These are phyloP conservation scores for Colletotrichum tofieldiae DNA, from an alignment of 2,329 filamentous ascomycete genomes.

Conservation along the genomic window DNA sequence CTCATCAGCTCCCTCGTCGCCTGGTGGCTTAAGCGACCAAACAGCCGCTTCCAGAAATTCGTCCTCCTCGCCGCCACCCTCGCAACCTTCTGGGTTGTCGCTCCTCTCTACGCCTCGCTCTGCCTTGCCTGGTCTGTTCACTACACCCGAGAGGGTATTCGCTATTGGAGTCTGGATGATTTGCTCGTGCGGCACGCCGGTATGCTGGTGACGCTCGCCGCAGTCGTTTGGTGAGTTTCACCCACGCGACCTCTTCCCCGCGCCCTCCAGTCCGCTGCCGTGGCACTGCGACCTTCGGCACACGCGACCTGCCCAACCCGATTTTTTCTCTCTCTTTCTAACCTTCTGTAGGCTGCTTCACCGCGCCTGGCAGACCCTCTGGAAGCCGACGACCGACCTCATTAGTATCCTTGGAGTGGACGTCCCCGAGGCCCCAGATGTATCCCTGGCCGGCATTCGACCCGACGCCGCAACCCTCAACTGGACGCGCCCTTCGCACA, in stretches of 20 bases:
- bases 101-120: constrained; percentile 39
- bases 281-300: background rate
- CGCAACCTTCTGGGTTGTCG: constrained; percentile 42
- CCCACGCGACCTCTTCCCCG: constrained; percentile 14
- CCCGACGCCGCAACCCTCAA: constrained; percentile 90
- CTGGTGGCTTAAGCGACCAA: constrained; percentile 44
- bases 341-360: constrained; percentile 78
- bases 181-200: constrained; percentile 66
- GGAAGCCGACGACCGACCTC: constrained; percentile 91
- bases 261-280: constrained; percentile 25
- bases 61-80: constrained; percentile 38
- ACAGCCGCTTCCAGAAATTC: constrained; percentile 38
- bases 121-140: constrained; percentile 41
- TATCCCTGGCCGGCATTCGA: constrained; percentile 91
- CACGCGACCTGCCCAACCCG: constrained; percentile 3
- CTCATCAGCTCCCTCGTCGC: constrained; percentile 44
- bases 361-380: constrained; percentile 89
- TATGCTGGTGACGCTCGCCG: constrained; percentile 69
- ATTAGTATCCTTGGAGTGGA: constrained; percentile 94
- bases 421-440: constrained; percentile 89
- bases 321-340: background rate
- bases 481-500: constrained; percentile 83
- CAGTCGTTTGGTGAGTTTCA: constrained; percentile 67
- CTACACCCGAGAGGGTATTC: constrained; percentile 41
- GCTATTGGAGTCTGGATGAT: constrained; percentile 60